Evolutionary conservation across 345 rosid genomes (phyloP).

Genomic region (Aquilaria yunnanensis): DNA sequence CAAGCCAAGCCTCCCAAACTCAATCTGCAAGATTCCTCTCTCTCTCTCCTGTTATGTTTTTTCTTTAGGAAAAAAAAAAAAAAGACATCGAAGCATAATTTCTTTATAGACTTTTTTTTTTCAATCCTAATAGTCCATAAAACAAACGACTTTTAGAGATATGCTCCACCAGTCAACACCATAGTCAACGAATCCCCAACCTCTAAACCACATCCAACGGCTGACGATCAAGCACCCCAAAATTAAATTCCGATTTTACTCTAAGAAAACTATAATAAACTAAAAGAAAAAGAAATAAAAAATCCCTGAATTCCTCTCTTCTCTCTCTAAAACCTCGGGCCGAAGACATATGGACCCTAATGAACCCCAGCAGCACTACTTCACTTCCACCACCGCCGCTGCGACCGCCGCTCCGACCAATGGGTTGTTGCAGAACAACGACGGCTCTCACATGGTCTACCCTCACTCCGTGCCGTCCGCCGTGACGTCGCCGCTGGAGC

Average conservation of each 20-base stretch:
- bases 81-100: neutral
- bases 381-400: conserved; percentile 30
- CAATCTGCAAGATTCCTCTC: too few relatives aligned
- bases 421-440: conserved; percentile 47
- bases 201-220: conserved; percentile 21
- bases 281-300: conserved; percentile 14
- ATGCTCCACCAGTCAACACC: conserved; percentile 6
- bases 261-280: conserved; percentile 14
- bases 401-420: conserved; percentile 38
- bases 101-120: too few relatives aligned
- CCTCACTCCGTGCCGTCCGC: conserved; percentile 68
- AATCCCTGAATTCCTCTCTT: conserved; percentile 16
- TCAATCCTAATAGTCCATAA: neutral
- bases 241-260: conserved; percentile 10
- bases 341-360: conserved; percentile 52
- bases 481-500: conserved; percentile 49
- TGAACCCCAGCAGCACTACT: conserved; percentile 49
- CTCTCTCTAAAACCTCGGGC: conserved; percentile 26
- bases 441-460: conserved; percentile 27
- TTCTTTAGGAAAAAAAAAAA: neutral
- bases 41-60: neutral
- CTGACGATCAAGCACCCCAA: neutral
- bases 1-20: too few relatives aligned
- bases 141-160: neutral
- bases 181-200: conserved; percentile 9